Base-by-base conservation (phyloP, 169 alveolate species). In the Plasmodium vivax region DNA sequence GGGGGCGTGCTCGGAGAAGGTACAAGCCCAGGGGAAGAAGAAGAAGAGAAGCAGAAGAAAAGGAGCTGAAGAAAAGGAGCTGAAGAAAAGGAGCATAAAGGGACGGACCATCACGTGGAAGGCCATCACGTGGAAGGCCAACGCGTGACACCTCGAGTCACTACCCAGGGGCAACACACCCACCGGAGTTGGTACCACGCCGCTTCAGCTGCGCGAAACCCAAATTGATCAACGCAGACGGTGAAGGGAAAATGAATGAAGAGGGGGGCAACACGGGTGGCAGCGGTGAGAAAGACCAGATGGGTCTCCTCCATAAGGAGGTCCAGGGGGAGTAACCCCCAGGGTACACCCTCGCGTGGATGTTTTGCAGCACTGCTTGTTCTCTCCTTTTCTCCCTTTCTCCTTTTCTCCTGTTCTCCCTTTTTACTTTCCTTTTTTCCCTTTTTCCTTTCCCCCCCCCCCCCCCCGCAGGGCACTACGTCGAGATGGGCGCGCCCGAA, bases 241-340 rank as follows among this genome's bases (percentile, higher is more conserved):
- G 79, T 43, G 75, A 16, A 32, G 71, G 3, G 4, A 87, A 87
- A 79, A 88, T 88, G 94, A 88, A 79, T 62, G 72, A 6, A 32
- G 58, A 88, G 71, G 16, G 36, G 79, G 83, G 77, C 16, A 87
- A 79, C n/a, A 62, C 45, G 47, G 62, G 19, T 41, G 71, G 68
- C 36, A 72, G 82, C 71, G 94, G 88, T 88, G 71, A 73, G 77
- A 14, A 41, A 72, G 56, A 10, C 10, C 32, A 34, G 14, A 12
- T 62, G 38, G 47, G 27, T 32, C 32, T 38, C 16, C 58, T 47
- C 5, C 12, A 0, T 9, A 47, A 10, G 58, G n/a, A 47, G 58
- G 10, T 16, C 58, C 58, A 3, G n/a, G n/a, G 16, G 16, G 0
- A 16, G 62, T 16, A 8, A 19, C 62, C 62, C 27, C 27, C 62